Evolutionary conservation across 805 yeast species (phyloP), one percentile per base, ranked within the genome.

Genomic region (Candida sithepensis): DNA sequence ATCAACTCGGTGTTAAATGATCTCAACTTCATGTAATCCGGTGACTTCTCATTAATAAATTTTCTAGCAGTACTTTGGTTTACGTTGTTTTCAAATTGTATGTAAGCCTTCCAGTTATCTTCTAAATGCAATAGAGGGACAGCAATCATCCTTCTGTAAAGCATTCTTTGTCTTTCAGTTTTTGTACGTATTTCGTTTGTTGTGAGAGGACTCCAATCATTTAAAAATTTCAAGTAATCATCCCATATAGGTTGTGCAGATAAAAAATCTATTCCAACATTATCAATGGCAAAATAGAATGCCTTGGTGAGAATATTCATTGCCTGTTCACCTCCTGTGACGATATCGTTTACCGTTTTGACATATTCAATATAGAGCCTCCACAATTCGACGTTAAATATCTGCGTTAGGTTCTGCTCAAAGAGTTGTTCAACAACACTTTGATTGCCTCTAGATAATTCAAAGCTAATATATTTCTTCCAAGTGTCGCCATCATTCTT

Each of bases 101-200:
- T 84, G 65, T 90, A 92, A n/a, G 54, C 43, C 72, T 81, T 49
- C 99, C 99, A 92, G 47, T 86, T 71, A 20, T 73, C 74, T 62
- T 91, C 97, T 42, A 92, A 69, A 50, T 82, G 80, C 43, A 77
- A 76, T 23, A 88, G 73, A 3, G 99, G 99, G n/a, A 82, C 74
- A n/a, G 77, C 71, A 18, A 90, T 72, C 53, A 85, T 81, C 49
- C 78, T 78, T 54, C 85, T 79, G 64, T 84, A 88, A 4, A 85
- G 74, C 52, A 81, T 82, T 57, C 98, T 75, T 41, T 86, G 78
- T 58, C 84, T 71, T 58, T 88, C 96, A 58, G 78, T 75, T 53
- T 87, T 84, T 56, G 86, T 91, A 61, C 86, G 90, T 53, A 81
- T 84, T 61, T 92, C 98, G 85, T 92, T 88, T 39, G 84, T 79